A percentile compares a stretch with the other conserved stretches of the same genome.
Conservation (phyloP, 495 filamentous ascomycete species). For the Chlorociboria aeruginascens region DNA sequence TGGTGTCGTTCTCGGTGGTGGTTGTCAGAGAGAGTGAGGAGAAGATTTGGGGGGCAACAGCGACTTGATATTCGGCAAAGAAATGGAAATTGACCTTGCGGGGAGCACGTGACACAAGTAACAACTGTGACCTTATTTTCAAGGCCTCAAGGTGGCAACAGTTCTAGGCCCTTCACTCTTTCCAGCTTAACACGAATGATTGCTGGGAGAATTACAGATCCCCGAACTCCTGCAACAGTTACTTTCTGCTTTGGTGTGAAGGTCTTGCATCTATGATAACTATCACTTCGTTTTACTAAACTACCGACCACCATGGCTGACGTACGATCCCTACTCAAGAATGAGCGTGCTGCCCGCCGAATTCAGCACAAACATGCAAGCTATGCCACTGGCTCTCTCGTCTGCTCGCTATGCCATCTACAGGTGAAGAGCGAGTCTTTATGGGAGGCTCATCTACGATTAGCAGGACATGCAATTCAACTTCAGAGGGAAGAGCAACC, state of each 20-base stretch:
- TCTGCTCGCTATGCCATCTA: constrained; percentile 47
- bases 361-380: constrained; percentile 53
- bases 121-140: no score
- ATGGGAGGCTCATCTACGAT: constrained; percentile 46
- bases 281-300: neutral
- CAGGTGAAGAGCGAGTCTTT: constrained; percentile 47
- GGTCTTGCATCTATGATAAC: neutral
- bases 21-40: neutral
- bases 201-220: no score
- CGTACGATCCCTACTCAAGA: constrained; percentile 69
- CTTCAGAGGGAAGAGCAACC: constrained; percentile 15
- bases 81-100: neutral
- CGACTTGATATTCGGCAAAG: neutral
- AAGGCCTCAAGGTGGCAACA: no score
- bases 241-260: no score
- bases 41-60: neutral
- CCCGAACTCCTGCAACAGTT: no score
- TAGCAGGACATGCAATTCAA: constrained; percentile 29
- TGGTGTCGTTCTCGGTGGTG: neutral
- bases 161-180: no score
- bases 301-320: constrained; percentile 52
- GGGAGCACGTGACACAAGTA: neutral
- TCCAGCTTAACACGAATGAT: no score
- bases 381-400: constrained; percentile 47
- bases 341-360: constrained; percentile 65